Evolutionary conservation across 768 basidiomycete genomes (phyloP).

Genomic region (Erythrobasidium yunnanense): DNA sequence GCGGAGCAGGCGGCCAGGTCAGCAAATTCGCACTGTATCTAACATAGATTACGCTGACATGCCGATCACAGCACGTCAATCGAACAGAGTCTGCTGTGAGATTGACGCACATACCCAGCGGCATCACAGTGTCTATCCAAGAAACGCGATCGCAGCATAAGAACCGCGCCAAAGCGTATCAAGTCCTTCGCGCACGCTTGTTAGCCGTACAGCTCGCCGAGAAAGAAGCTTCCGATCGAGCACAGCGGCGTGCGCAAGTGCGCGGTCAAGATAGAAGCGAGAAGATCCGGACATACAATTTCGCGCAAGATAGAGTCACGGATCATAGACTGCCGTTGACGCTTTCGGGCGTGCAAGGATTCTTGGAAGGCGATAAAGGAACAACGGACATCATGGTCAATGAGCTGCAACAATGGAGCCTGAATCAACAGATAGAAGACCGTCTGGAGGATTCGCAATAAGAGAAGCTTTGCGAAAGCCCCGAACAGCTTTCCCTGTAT

Average conservation of each 20-base stretch:
- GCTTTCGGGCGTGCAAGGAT: constrained; percentile 45
- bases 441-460: constrained; percentile 36
- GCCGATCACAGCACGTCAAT: constrained; percentile 90
- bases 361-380: constrained; percentile 44
- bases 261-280: constrained; percentile 76
- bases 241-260: constrained; percentile 61
- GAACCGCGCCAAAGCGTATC: constrained; percentile 89
- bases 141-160: constrained; percentile 92
- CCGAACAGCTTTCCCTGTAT: no score
- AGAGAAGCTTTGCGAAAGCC: neutral
- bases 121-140: constrained; percentile 94
- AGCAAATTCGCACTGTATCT: constrained; percentile 27
- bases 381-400: constrained; percentile 40
- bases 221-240: constrained; percentile 61
- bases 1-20: constrained; percentile 95
- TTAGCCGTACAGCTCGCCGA: constrained; percentile 65
- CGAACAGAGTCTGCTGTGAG: constrained; percentile 96
- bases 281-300: constrained; percentile 93
- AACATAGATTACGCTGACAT: neutral
- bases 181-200: constrained; percentile 72
- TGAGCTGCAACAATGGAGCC: constrained; percentile 39
- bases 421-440: constrained; percentile 40
- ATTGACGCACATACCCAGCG: constrained; percentile 80
- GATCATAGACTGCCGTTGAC: constrained; percentile 80
- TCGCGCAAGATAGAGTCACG: constrained; percentile 72